Evolutionary conservation across 306 rosid genomes (phyloP).

Genomic region (Begonia peltatifolia): DNA sequence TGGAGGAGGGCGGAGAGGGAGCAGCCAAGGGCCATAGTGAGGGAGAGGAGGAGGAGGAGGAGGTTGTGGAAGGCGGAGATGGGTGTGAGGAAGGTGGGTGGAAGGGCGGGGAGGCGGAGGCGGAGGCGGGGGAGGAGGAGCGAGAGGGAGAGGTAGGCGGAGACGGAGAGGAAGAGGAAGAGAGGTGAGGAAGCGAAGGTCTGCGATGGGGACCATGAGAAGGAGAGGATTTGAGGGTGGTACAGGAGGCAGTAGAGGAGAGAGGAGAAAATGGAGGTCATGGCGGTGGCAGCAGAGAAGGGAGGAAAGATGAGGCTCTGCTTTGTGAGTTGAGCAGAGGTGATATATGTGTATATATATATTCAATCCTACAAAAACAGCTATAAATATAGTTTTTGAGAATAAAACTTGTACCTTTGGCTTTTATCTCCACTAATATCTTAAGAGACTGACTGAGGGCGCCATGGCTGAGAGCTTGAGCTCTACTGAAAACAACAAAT

Average conservation of each 20-base stretch:
- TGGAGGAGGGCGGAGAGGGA: constrained; percentile 31
- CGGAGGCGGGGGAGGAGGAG: constrained; percentile 28
- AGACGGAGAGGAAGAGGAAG: constrained; percentile 28
- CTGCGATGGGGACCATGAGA: constrained; percentile 46
- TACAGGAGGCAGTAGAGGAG: constrained; percentile 44
- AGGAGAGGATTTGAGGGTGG: constrained; percentile 44
- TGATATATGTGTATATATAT: too few relatives aligned
- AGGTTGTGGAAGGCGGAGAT: constrained; percentile 50
- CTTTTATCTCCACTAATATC: too few relatives aligned
- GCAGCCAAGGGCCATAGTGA: constrained; percentile 43
- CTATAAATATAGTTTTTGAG: too few relatives aligned
- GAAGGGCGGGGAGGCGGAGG: constrained; percentile 17
- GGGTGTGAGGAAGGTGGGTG: constrained; percentile 26
- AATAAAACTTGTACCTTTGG: too few relatives aligned
- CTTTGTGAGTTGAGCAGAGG: too few relatives aligned
- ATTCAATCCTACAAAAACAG: too few relatives aligned
- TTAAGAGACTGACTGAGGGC: too few relatives aligned
- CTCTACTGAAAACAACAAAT: too few relatives aligned
- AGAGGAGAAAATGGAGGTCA: constrained; percentile 9
- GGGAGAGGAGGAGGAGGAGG: constrained; percentile 48
- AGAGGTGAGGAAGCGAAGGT: constrained; percentile 30
- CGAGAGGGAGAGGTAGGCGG: constrained; percentile 39
- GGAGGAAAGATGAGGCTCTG: neutral
- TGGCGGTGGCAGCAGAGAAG: neutral
- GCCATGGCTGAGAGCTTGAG: too few relatives aligned